These are phyloP conservation scores for Solanum virginianum DNA, from an alignment of 257 asterid genomes.

Conservation along the genomic window DNA sequence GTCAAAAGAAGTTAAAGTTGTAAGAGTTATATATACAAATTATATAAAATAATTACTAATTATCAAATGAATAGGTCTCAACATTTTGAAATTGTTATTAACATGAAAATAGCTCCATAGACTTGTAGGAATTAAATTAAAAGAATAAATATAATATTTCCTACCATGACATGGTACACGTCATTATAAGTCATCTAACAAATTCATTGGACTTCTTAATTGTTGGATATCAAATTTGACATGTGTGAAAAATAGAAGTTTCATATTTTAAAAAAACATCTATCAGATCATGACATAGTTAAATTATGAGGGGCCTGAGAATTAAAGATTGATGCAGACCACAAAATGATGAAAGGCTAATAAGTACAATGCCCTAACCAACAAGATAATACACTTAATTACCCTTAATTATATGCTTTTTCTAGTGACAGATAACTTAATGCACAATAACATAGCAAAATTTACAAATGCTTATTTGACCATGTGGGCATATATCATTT, in stretches of 20 bases:
- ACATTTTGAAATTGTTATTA: background rate
- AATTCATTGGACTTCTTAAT: background rate
- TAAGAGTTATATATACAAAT: background rate
- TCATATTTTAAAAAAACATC: background rate
- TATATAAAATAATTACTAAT: background rate
- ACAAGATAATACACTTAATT: background rate
- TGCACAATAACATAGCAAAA: background rate
- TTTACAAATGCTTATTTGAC: background rate
- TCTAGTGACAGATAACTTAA: background rate
- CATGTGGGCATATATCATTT: background rate
- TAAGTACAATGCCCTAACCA: background rate
- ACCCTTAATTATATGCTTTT: background rate
- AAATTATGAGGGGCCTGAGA: background rate
- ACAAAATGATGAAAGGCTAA: background rate
- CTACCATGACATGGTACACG: background rate
- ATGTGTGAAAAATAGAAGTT: background rate
- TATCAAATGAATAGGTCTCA: background rate
- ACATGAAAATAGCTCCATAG: background rate
- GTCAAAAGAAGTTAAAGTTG: background rate
- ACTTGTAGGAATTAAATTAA: background rate
- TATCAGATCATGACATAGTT: background rate
- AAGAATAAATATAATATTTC: no score
- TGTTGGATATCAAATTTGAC: background rate
- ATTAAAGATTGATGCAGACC: background rate
- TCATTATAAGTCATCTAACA: background rate